Base-by-base conservation (phyloP, 169 alveolate genomes). In the Plasmodium falciparum region DNA sequence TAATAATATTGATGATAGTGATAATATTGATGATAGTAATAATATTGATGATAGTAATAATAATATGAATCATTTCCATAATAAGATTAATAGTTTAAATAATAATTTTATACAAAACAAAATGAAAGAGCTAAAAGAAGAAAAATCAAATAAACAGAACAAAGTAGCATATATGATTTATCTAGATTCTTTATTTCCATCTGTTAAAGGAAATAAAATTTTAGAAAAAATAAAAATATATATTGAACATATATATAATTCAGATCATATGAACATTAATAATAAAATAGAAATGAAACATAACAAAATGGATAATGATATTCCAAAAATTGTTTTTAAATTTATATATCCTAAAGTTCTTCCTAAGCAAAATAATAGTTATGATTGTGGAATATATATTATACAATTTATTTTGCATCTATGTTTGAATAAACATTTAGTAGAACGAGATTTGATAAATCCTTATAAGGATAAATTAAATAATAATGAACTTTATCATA, bases 341-440 rank as follows among this genome's bases (percentile, higher is more conserved):
- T 92, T 89, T 20, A 39, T 59, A 5, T 72, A 67, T 56, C 89
- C 88, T 13, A 70, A 67, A 33, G 49, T 88, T 39, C 72, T 74
- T 39, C 95, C 95, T 1, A 74, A 83, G 22, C 95, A 92, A 69
- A 73, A 89, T 33, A 92, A 92, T 45, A 93, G 93, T 0, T 85
- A 92, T 63, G 95, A 92, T 58, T 92, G 95, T 52, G 95, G 95
- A 4, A 85, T 92, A 33, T 92, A 88, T 73, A 83, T 92, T 33
- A 75, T 92, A 45, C 92, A 92, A 24, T 92, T 88, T 61, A 83
- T 92, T 43, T 66, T 80, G 26, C 89, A 92, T 90, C 56, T 92
- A 61, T 73, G 88, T n/a, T 15, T 65, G 33, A 88, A 92, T 45
- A 43, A 26, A 17, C 86, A 70, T 33, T 49, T 70, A 61, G 83